Evolutionary conservation across 192 early-diverging fungal species (phyloP), one percentile per base, ranked within the genome.

Genomic region (Coemansia sp.): DNA sequence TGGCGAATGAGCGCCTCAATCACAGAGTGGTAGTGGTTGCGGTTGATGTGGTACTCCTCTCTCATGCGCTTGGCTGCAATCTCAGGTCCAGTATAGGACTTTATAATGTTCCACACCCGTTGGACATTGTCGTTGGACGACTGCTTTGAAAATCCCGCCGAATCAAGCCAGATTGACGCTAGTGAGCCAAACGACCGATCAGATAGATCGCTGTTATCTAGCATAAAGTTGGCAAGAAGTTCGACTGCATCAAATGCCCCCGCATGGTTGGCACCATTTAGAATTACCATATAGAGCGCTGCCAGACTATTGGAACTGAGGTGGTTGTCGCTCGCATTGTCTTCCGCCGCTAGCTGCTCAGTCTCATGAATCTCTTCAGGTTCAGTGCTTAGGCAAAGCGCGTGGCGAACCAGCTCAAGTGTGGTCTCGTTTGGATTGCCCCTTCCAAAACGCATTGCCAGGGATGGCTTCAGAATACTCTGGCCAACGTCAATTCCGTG

Each of bases 1-100:
- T 77, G 66, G 32, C 81, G 81, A 37, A 83, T 72, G 66, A 58
- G 69, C 17, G 81, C 81, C 61, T 74, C 75, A 14, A 83, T 77
- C 4, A 44, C 67, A 43, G 81, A 64, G 50, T 83, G 66, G 69
- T 74, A 74, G 57, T 77, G 72, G 72, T 75, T 77, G 45, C 58
- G 62, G 46, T 77, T 77, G 19, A 83, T 51, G 9, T 14, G n/a
- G 45, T 63, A 67, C 17, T 25, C 63, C 44, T 55, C 58, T 14
- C 57, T 40, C 5, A 42, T 43, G 50, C 65, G 54, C 53, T 51
- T 20, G 7, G 54, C 41, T 9, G 60, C 60, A 10, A 40, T 61
- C 7, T 56, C 44, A 39, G 48, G 46, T 37, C 68, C 68, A 46
- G 49, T 51, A 50, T 69, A 58, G 8, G 22, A 19, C 10, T 67